A percentile compares a stretch with the other conserved stretches of the same genome.
Conservation (phyloP, 805 yeast genomes). For the Monosporozyma solicola region DNA sequence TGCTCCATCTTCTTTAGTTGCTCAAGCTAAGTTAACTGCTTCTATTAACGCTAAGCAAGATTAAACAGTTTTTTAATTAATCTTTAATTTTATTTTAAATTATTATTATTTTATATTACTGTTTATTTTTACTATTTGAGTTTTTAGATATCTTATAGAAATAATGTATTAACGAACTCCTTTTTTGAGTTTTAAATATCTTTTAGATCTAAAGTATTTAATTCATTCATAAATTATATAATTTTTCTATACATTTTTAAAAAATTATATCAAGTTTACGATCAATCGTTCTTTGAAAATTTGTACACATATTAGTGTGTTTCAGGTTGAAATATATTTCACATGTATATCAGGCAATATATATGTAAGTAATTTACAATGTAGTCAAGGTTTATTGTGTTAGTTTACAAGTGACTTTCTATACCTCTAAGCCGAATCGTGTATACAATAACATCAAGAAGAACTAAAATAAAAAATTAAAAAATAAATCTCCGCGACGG, state of each 20-base stretch:
- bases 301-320: too few relatives aligned
- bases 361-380: too few relatives aligned
- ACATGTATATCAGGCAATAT: too few relatives aligned
- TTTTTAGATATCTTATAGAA: background rate
- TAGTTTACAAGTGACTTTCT: too few relatives aligned
- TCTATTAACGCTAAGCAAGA: slow-evolving; percentile 35
- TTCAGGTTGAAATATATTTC: too few relatives aligned
- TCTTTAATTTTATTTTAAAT: slow-evolving; percentile 1
- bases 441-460: background rate
- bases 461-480: background rate
- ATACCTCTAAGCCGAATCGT: too few relatives aligned
- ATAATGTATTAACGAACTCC: background rate
- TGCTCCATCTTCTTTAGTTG: slow-evolving; percentile 57
- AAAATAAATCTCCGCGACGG: slow-evolving; percentile 2
- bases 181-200: background rate
- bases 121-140: slow-evolving; percentile 1
- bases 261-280: background rate
- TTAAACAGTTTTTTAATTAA: slow-evolving; percentile 8
- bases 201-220: background rate
- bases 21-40: slow-evolving; percentile 58
- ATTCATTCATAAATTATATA: background rate
- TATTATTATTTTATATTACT: background rate
- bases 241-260: background rate
- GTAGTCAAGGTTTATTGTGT: too few relatives aligned
- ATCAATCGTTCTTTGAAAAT: background rate